A percentile compares a stretch with the other conserved stretches of the same genome.
These are phyloP conservation scores for Brettanomyces bruxellensis DNA, from an alignment of 805 yeast species.

Conservation along the genomic window DNA sequence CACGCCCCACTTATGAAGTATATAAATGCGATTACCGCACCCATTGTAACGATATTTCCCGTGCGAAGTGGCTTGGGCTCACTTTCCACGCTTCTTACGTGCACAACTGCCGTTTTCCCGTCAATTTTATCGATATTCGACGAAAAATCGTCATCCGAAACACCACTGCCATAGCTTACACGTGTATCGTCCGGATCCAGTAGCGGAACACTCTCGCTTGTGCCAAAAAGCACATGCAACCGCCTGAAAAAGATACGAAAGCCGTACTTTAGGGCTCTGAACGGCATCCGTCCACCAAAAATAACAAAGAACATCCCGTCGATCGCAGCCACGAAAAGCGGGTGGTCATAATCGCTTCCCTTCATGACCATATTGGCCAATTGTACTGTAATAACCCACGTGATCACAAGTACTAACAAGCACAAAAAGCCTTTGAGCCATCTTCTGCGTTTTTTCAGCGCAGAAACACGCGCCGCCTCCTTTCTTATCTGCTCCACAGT, in stretches of 20 bases:
- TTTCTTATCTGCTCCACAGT: slow-evolving; percentile 14
- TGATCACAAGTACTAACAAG: slow-evolving; percentile 31
- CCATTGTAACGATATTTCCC: slow-evolving; percentile 27
- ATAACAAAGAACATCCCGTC: slow-evolving; percentile 39
- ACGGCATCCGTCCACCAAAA: slow-evolving; percentile 33
- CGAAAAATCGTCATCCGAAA: neutral
- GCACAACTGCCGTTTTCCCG: slow-evolving; percentile 10
- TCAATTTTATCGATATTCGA: slow-evolving; percentile 5
- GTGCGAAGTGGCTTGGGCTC: slow-evolving; percentile 10
- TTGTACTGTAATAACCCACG: slow-evolving; percentile 44
- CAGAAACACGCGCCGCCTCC: too few relatives aligned
- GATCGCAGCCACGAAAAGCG: slow-evolving; percentile 36
- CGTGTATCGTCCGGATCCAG: slow-evolving; percentile 4
- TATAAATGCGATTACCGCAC: slow-evolving; percentile 31
- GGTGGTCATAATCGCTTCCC: slow-evolving; percentile 38
- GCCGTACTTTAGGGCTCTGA: neutral
- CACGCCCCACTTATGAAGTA: slow-evolving; percentile 34
- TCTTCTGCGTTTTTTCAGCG: slow-evolving; percentile 29
- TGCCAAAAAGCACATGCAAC: too few relatives aligned
- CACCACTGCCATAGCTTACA: neutral
- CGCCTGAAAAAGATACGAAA: neutral
- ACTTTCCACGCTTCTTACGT: neutral
- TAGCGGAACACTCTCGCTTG: neutral
- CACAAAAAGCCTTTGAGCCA: slow-evolving; percentile 36
- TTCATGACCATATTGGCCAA: slow-evolving; percentile 40